Evolutionary conservation across 176 grass and related monocot species (phyloP), one percentile per base, ranked within the genome.

Genomic region (Melocanna baccifera): DNA sequence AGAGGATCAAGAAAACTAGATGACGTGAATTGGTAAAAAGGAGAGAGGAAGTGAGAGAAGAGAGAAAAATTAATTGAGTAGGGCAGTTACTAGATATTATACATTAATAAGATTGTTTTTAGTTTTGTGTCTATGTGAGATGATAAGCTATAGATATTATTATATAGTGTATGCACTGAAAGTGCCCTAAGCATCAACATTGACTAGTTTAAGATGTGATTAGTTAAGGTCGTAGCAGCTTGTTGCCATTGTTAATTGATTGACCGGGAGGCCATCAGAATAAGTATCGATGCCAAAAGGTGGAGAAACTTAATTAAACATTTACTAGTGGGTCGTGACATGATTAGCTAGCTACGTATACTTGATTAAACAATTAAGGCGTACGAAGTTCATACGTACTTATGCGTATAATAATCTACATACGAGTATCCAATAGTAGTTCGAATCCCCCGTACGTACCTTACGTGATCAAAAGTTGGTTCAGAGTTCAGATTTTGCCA

Each of bases 111-210:
- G n/a, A n/a, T n/a, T n/a, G n/a, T n/a, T n/a, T n/a, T n/a, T n/a
- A n/a, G n/a, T n/a, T n/a, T n/a, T n/a, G n/a, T n/a, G n/a, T n/a
- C n/a, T n/a, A n/a, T n/a, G n/a, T n/a, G n/a, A n/a, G n/a, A n/a
- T n/a, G n/a, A n/a, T n/a, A n/a, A n/a, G n/a, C n/a, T n/a, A n/a
- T n/a, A n/a, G n/a, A n/a, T n/a, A n/a, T n/a, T n/a, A n/a, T n/a
- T n/a, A n/a, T n/a, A n/a, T n/a, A n/a, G n/a, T n/a, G n/a, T n/a
- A n/a, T n/a, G n/a, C n/a, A n/a, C n/a, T n/a, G n/a, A n/a, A n/a
- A n/a, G n/a, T n/a, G n/a, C n/a, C n/a, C n/a, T n/a, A n/a, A 68
- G 78, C 50, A 76, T 75, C 37, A 36, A n/a, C 70, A 67, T 75
- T 7, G 15, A 34, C 9, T 9, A 2, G 62, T 39, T 45, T 7